Evolutionary conservation across 2,329 filamentous ascomycete species (phyloP).

Genomic region (Aureobasidium namibiae): DNA sequence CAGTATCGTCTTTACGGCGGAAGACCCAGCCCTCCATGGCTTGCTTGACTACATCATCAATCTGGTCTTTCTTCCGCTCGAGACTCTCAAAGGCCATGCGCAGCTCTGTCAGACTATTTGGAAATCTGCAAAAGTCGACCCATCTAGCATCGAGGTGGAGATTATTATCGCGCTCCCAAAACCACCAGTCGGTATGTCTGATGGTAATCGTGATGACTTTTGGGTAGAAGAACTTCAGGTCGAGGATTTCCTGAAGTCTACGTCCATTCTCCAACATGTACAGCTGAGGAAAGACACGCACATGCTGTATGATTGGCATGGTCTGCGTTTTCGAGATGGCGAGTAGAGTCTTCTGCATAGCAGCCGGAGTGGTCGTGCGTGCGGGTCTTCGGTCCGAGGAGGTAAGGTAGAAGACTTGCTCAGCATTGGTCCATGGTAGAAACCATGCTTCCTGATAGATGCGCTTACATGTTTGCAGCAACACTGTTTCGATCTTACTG

Average conservation of each 20-base stretch:
- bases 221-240: constrained; percentile 18
- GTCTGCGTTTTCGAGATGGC: not conserved
- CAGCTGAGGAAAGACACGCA: constrained; percentile 13
- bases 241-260: constrained; percentile 15
- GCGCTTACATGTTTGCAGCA: constrained; percentile 30
- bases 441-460: constrained; percentile 27
- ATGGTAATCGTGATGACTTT: constrained; percentile 25
- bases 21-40: constrained; percentile 31
- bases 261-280: constrained; percentile 1
- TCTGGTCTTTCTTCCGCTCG: constrained; percentile 36
- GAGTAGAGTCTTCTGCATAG: constrained; percentile 1
- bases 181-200: constrained; percentile 30
- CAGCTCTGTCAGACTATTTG: constrained; percentile 25
- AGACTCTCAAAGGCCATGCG: constrained; percentile 42
- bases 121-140: constrained; percentile 16
- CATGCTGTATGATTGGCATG: constrained; percentile 4
- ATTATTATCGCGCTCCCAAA: constrained; percentile 26
- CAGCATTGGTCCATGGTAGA: constrained; percentile 6
- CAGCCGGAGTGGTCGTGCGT: not conserved
- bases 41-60: constrained; percentile 37
- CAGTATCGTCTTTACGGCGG: constrained; percentile 19
- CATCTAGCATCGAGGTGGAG: constrained; percentile 21
- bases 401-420: constrained; percentile 13
- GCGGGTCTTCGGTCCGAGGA: constrained; percentile 1
- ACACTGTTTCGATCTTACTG: constrained; percentile 17